A percentile compares a stretch with the other conserved stretches of the same genome.
Evolutionary conservation across 768 basidiomycete genomes (phyloP).

Genomic region (Pleurotus platypus): DNA sequence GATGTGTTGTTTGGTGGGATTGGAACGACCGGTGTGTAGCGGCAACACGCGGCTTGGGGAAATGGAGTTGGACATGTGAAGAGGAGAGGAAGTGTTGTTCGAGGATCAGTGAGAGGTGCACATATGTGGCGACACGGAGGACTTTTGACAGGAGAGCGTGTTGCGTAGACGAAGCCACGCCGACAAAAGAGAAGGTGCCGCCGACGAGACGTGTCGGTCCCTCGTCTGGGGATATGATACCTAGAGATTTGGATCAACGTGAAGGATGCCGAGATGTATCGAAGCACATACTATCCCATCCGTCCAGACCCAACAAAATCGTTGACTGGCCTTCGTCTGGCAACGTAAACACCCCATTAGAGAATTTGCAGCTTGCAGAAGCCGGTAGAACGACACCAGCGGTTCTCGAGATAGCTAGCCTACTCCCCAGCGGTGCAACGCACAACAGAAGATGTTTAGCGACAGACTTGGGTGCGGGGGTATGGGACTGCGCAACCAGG

Average conservation of each 20-base stretch:
- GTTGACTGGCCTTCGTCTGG: constrained; percentile 24
- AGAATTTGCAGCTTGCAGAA: constrained; percentile 43
- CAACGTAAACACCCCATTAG: constrained; percentile 32
- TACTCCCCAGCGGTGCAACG: constrained; percentile 35
- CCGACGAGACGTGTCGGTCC: constrained; percentile 44
- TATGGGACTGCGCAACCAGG: constrained; percentile 6
- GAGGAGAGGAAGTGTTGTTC: constrained; percentile 57
- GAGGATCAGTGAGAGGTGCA: constrained; percentile 54
- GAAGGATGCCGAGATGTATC: background rate
- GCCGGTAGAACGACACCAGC: constrained; percentile 36
- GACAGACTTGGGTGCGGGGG: constrained; percentile 20
- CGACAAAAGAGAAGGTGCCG: constrained; percentile 57
- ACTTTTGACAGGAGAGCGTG: constrained; percentile 41
- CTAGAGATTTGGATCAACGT: background rate
- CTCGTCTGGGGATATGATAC: constrained; percentile 9
- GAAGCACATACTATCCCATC: constrained; percentile 42
- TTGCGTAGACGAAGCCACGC: constrained; percentile 36
- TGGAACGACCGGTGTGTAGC: constrained; percentile 18
- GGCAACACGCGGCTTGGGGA: constrained; percentile 26
- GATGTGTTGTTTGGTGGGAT: background rate
- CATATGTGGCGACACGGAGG: constrained; percentile 50
- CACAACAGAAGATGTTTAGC: constrained; percentile 51
- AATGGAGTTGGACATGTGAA: constrained; percentile 40
- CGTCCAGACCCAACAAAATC: constrained; percentile 48
- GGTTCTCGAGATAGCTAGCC: constrained; percentile 24